Base-by-base conservation (phyloP, 768 basidiomycete species). In the Guyanaporus albipodus region DNA sequence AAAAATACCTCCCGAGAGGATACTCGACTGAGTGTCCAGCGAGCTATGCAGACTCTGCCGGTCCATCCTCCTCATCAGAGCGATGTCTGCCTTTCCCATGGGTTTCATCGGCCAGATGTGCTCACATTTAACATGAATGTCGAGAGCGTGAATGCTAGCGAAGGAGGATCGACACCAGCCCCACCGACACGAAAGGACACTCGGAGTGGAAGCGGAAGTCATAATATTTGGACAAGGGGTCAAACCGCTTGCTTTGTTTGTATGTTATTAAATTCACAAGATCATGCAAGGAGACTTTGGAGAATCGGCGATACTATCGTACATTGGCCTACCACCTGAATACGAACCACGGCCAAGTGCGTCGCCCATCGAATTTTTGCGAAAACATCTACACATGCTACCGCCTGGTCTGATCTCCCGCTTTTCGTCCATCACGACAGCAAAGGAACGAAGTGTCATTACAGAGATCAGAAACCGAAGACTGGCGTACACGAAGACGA, bases 381-480 rank as follows among this genome's bases (percentile, higher is more conserved):
- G 57, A 8, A 71, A 66, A 49, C 76, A 88, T 66, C 53, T 90
- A 12, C 60, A 68, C 23, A 65, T 82, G 37, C 76, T 91, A 4
- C 88, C 88, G n/a, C 80, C 81, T 4, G 74, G 88, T 57, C 60
- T 88, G 23, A 69, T 80, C 9, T 45, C 38, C 9, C 58, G 55
- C 17, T 79, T 79, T 60, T 70, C 75, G 5, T 46, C 60, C 3
- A 42, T 66, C 21, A 72, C 74, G 24, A 74, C 71, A 2, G 83
- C 89, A 4, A 86, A 76, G 48, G 73, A 88, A 49, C 79, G 89
- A 46, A 81, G 83, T 4, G 64, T 60, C 8, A 72, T 92, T 41
- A 67, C 82, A 10, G 61, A 67, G 17, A 83, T 92, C 44, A 76
- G 88, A 29, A 92, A 91, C 62, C 72, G 89, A 38, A 77, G 89